Evolutionary conservation across 2,329 filamentous ascomycete species (phyloP).

Genomic region (Zasmidium angulare): DNA sequence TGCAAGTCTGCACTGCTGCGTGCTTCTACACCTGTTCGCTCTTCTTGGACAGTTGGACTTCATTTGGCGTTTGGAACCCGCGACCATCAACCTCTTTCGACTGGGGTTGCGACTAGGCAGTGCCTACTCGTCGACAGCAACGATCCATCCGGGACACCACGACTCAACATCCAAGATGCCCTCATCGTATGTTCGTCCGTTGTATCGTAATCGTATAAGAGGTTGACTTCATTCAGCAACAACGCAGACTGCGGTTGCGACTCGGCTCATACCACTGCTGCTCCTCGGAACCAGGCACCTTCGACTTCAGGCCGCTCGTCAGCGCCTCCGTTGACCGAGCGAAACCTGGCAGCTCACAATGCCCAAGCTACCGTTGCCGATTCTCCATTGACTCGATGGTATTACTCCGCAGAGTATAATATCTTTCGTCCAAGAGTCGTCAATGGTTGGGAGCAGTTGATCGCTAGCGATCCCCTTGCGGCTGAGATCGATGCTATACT

Average conservation of each 20-base stretch:
- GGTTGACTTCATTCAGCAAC: neutral
- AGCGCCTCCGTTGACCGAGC: neutral
- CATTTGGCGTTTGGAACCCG: no score
- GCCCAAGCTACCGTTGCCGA: neutral
- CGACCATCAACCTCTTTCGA: no score
- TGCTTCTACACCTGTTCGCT: no score
- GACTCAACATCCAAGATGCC: neutral
- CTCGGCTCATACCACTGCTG: neutral
- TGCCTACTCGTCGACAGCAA: no score
- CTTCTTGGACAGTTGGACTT: no score
- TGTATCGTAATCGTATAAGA: neutral
- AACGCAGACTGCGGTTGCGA: neutral
- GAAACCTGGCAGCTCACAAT: neutral
- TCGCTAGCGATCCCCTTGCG: neutral
- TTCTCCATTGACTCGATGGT: neutral
- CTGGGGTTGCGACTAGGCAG: no score
- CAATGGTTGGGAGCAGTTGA: neutral
- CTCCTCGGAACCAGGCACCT: neutral
- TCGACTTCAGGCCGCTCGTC: neutral
- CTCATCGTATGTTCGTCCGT: neutral
- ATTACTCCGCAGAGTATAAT: neutral
- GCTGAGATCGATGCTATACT: constrained; percentile 5
- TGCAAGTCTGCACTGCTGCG: no score
- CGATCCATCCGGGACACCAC: no score
- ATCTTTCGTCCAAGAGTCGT: neutral